Base-by-base conservation (phyloP, 2,329 filamentous ascomycete species). In the Arthroderma sp. region DNA sequence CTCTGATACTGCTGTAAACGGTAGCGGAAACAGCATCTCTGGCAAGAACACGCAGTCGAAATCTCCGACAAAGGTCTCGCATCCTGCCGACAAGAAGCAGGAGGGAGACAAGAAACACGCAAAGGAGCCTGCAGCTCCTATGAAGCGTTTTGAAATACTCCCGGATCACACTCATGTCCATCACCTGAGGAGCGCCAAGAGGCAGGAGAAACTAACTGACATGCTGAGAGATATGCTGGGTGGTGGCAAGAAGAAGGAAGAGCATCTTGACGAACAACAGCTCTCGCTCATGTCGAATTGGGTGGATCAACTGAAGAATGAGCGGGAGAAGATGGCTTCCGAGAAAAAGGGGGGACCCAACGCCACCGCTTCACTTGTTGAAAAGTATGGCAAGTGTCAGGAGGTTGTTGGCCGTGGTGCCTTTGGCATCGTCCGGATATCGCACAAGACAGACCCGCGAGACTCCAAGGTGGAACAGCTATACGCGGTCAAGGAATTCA, bases 331-430 rank as follows among this genome's bases (percentile, higher is more conserved):
- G 59, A 63, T 80, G 43, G 80, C 80, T 1, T 68, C 75, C 34
- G 86, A 94, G 56, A 86, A 82, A 68, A 91, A 82, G 61, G 78
- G 77, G 27, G 82, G 82, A 0, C 76, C 82, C 5, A 84, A 82
- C 57, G 74, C 82, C 11, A 82, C 83, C 10, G 79, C 78, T 15
- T 87, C 87, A 0, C 71, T 98, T 40, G 85, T 91, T 1, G 86
- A 96, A 59, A 96, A 96, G 63, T 98, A 98, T 61, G 91, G 91
- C 56, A 96, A 96, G 68, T 96, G 91, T 61, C 89, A 96, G 60
- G 91, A 98, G 63, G 80, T 98, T 31, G 86, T 98, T 27, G 91
- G 91, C 15, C 86, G 89, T 33, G 91, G 91, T 49, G 91, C 91
- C 36, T 98, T 98, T 64, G 91, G 91, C 46, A 94, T 98, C 51